A percentile compares a stretch with the other conserved stretches of the same genome.
Evolutionary conservation across 768 basidiomycete species (phyloP).

Genomic region (Cystofilobasidium bisporidii): DNA sequence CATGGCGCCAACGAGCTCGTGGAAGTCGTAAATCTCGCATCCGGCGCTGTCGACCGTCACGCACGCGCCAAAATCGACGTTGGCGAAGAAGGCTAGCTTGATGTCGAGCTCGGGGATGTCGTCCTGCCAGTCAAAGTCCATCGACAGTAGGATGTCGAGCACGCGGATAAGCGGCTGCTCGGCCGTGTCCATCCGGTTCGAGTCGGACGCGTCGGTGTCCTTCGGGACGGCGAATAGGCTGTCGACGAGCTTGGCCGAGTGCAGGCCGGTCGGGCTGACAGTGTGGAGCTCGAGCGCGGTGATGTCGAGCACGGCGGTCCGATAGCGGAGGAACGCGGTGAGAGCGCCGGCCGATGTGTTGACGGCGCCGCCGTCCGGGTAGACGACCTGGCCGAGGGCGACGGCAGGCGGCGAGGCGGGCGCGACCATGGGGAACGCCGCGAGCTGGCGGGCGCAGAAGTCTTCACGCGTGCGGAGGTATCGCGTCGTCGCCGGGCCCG

Average conservation of each 20-base stretch:
- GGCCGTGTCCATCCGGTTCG: conserved; percentile 32
- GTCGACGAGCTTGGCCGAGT: conserved; percentile 61
- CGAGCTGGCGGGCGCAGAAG: conserved; percentile 80
- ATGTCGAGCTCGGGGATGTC: conserved; percentile 53
- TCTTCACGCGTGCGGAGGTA: conserved; percentile 80
- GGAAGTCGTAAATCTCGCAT: conserved; percentile 72
- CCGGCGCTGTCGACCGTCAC: conserved; percentile 58
- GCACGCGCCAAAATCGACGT: conserved; percentile 62
- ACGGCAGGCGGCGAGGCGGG: conserved; percentile 47
- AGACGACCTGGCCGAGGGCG: conserved; percentile 52
- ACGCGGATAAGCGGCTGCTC: conserved; percentile 69
- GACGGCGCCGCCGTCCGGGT: conserved; percentile 61
- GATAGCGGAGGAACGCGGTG: conserved; percentile 66
- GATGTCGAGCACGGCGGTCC: conserved; percentile 75
- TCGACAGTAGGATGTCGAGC: conserved; percentile 75
- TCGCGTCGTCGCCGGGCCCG: conserved; percentile 68
- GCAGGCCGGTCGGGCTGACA: conserved; percentile 61
- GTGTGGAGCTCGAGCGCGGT: conserved; percentile 81
- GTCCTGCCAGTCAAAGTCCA: conserved; percentile 84
- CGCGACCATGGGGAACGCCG: conserved; percentile 55
- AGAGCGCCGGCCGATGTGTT: conserved; percentile 50
- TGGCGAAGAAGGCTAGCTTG: conserved; percentile 50
- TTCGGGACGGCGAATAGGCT: conserved; percentile 58
- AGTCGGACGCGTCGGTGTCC: conserved; percentile 40
- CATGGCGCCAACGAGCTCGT: conserved; percentile 61